Evolutionary conservation across 257 asterid species (phyloP), one percentile per base, ranked within the genome.

Genomic region (Solanum commersonii): DNA sequence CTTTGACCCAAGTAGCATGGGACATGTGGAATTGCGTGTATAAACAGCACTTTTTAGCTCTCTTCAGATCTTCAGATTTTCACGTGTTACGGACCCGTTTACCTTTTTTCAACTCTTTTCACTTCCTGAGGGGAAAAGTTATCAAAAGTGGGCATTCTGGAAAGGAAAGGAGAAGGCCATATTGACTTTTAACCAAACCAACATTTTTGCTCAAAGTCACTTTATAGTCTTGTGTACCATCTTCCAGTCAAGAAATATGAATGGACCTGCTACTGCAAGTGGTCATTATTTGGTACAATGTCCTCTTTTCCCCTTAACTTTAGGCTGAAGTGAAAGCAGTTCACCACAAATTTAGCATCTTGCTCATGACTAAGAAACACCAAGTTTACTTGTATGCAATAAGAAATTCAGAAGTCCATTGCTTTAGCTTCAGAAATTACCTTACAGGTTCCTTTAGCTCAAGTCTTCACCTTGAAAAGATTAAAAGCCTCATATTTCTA

Each of bases 271-370:
- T 49, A 11, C 70, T 29, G 86, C 70, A 82, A 84, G 77, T 84
- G 56, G 81, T 10, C 77, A 74, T 85, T 31, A 63, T 88, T 84
- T 84, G 90, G 90, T 63, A 84, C n/a, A 27, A 9, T 18, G 76
- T 84, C 90, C 37, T 65, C 46, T 84, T 85, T 33, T 1, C n/a
- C 16, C 70, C 86, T 46, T 59, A 74, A 73, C 83, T 88, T 88
- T 4, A 84, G 56, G 67, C 22, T 78, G 79, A 68, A 86, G 81
- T 88, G 90, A 85, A 77, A 88, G 65, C 82, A 85, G 40, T 40
- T 68, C 31, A 34, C 71, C 79, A 38, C 72, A 88, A 85, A 34
- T 70, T 59, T 46, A 52, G 60, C 74, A 84, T 82, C 87, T 60
- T 68, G 77, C 71, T 49, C 35, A n/a, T 67, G 34, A n/a, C 42